Base-by-base conservation (phyloP, 495 filamentous ascomycete species). In the Parachaetomium inaequale region DNA sequence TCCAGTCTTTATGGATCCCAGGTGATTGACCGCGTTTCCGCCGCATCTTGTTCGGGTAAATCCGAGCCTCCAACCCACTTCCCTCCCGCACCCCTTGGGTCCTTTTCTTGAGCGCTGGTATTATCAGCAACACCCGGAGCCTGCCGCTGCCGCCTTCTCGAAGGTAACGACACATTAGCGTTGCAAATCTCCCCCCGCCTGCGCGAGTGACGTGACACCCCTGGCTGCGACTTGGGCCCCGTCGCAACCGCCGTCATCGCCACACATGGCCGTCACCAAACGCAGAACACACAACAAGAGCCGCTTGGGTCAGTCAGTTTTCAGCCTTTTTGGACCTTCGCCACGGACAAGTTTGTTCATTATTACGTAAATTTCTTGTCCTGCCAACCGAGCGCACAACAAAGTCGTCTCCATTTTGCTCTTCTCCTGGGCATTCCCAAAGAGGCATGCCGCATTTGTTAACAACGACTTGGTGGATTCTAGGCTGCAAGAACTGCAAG, bases 401-500 rank as follows among this genome's bases (percentile, higher is more conserved):
- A 49, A 15, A 40, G 36, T 15, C 10, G 2, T 46, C 1, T 23
- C n/a, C n/a, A 46, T 23, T 5, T 34, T 34, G 32, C 32, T 34
- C 32, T 34, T 34, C 32, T 34, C 5, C 32, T 34, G 11, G 32
- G 32, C 5, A 34, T 34, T 34, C 6, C 32, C 32, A 34, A 11
- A 11, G 6, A 42, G 38, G 38, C 38, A 42, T 15, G 8, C 11
- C 32, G n/a, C 4, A 19, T 46, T 23, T 46, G 23, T 28, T 49
- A 49, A 49, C 25, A 12, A 28, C 12, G 38, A 40, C 10, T 43
- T 5, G 3, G n/a, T 7, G 42, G 0, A 3, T 49, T 12, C 45
- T 49, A 49, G 46, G 46, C 46, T 49, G 46, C 25, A 49, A 49
- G 46, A 49, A 49, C 46, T 49, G 46, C 46, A 49, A 49, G 12